These are phyloP conservation scores for Coemansia sp. DNA, from an alignment of 192 early-diverging fungal species.

Conservation along the genomic window DNA sequence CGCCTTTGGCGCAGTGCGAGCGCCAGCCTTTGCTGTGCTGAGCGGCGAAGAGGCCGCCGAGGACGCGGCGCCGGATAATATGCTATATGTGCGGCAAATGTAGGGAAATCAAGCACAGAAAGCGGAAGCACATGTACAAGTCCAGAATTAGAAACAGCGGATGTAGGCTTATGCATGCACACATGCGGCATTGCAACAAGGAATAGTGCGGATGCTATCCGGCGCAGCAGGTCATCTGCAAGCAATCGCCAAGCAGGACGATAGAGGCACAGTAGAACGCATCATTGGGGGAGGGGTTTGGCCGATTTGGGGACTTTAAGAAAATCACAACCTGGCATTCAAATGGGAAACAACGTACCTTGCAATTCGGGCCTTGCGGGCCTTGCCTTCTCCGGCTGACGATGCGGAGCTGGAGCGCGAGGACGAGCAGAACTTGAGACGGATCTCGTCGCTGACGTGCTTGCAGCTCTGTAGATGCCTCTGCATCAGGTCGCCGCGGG, in stretches of 20 bases:
- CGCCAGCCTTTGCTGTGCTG: constrained; percentile 8
- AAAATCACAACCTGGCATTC: no score
- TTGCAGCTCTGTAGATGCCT: constrained; percentile 47
- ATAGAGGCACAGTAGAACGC: background rate
- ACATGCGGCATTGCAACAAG: background rate
- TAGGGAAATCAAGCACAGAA: constrained; percentile 3
- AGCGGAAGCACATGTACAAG: background rate
- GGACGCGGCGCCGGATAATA: constrained; percentile 37
- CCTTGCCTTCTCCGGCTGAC: constrained; percentile 37
- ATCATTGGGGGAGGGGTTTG: background rate
- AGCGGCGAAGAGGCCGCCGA: constrained; percentile 2
- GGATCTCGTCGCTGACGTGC: constrained; percentile 39
- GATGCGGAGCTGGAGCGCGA: constrained; percentile 50
- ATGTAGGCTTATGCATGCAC: constrained; percentile 1
- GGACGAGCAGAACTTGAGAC: constrained; percentile 34
- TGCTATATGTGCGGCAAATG: constrained; percentile 24
- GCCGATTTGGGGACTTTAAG: background rate
- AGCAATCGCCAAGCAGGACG: background rate
- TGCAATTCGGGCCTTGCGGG: constrained; percentile 35
- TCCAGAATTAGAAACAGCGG: constrained; percentile 1
- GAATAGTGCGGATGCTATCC: background rate
- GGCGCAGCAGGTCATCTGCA: constrained; percentile 5
- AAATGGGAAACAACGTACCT: constrained; percentile 24
- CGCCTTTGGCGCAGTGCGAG: constrained; percentile 4
- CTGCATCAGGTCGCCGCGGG: constrained; percentile 55